phyloP scores from a whole-genome alignment of 805 yeast genomes.

The Blastobotrys peoriensis region DNA sequence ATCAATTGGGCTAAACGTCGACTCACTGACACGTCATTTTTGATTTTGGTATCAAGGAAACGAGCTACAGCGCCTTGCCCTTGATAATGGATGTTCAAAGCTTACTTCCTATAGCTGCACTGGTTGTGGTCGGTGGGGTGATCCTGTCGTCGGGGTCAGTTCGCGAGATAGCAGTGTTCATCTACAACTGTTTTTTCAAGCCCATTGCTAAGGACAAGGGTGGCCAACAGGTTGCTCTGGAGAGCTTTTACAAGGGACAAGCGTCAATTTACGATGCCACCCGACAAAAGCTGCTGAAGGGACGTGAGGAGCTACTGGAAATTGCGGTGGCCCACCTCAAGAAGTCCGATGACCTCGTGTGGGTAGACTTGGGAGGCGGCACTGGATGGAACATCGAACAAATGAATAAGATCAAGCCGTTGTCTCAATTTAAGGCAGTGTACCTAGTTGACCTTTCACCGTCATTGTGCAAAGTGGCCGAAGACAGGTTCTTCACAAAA shows the following conservation, averaged over 20 bases:
- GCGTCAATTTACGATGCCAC: slow-evolving; percentile 74
- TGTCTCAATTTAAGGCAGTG: slow-evolving; percentile 53
- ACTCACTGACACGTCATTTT: too few species aligned
- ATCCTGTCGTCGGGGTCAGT: slow-evolving; percentile 3
- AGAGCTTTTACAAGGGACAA: slow-evolving; percentile 67
- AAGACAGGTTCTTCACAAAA: slow-evolving; percentile 43
- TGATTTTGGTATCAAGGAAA: too few species aligned
- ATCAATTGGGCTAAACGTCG: too few species aligned
- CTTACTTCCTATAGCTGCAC: background rate
- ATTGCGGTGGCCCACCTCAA: slow-evolving; percentile 54
- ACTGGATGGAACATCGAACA: slow-evolving; percentile 77
- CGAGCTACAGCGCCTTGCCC: too few species aligned
- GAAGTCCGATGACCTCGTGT: slow-evolving; percentile 27
- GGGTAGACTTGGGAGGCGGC: slow-evolving; percentile 66
- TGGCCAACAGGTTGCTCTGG: slow-evolving; percentile 56
- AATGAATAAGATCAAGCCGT: slow-evolving; percentile 53
- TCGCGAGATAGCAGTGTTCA: slow-evolving; percentile 26
- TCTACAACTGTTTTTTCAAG: slow-evolving; percentile 52
- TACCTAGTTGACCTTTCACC: slow-evolving; percentile 74
- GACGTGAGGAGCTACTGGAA: slow-evolving; percentile 57
- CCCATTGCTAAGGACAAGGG: slow-evolving; percentile 39
- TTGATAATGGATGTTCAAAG: background rate
- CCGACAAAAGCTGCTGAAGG: slow-evolving; percentile 58
- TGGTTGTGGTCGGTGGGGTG: background rate
- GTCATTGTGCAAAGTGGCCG: slow-evolving; percentile 68